phyloP scores from a whole-genome alignment of 176 grass and related monocot species.

The Hyparrhenia diplandra region DNA sequence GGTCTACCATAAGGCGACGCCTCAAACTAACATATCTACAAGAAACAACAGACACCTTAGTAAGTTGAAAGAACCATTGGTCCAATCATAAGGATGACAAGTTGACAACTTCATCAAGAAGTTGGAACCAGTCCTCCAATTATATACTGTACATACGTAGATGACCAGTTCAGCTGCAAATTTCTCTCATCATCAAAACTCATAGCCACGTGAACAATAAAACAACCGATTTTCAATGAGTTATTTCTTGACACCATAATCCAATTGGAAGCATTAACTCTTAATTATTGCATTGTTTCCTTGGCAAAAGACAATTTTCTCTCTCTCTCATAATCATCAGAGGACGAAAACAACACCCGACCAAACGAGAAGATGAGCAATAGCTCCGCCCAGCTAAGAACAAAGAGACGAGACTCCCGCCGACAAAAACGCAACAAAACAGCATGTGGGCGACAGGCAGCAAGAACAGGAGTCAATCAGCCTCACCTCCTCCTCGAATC shows the following conservation, averaged over 20 bases:
- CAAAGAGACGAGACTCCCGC: neutral
- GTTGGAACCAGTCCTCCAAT: neutral
- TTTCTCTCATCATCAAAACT: constrained; percentile 1
- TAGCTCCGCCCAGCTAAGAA: neutral
- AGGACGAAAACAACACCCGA: constrained; percentile 8
- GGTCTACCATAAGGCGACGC: constrained; percentile 70
- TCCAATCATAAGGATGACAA: neutral
- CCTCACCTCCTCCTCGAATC: constrained; percentile 81
- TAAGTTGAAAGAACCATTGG: constrained; percentile 7
- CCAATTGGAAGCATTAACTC: constrained; percentile 8
- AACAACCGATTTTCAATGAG: neutral
- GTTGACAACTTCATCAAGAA: neutral
- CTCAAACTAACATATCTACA: constrained; percentile 80
- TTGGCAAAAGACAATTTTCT: neutral
- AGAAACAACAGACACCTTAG: neutral
- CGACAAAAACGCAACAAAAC: constrained; percentile 15
- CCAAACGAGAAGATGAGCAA: neutral
- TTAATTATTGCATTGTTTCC: neutral
- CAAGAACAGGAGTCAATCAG: neutral
- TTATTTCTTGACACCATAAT: neutral
- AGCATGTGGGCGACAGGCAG: neutral
- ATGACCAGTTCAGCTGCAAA: neutral
- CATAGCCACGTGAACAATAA: constrained; percentile 13
- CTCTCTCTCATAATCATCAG: constrained; percentile 3
- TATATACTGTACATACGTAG: neutral